Conservation (phyloP, 805 yeast genomes). For the Scheffersomyces spartinae region DNA sequence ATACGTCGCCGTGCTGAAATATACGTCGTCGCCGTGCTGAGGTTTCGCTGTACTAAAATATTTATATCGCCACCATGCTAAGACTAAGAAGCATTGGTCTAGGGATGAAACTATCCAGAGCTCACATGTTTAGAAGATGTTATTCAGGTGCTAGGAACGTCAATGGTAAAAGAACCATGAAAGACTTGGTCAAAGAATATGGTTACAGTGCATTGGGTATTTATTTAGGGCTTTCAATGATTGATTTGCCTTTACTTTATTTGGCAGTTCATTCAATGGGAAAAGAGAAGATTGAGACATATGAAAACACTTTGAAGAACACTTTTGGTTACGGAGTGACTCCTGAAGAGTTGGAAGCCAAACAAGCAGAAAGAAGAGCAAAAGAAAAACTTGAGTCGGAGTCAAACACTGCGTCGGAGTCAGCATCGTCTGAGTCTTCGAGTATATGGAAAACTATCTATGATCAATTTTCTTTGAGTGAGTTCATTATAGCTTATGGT, state of each 20-base stretch:
- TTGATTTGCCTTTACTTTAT: slow-evolving; percentile 81
- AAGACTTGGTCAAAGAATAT: slow-evolving; percentile 67
- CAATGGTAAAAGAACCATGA: too few relatives aligned
- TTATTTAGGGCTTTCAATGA: slow-evolving; percentile 55
- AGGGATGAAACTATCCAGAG: too few relatives aligned
- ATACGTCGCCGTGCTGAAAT: too few relatives aligned
- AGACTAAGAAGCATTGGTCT: too few relatives aligned
- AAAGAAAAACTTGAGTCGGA: slow-evolving; percentile 11
- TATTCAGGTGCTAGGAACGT: too few relatives aligned
- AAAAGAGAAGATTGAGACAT: slow-evolving; percentile 62
- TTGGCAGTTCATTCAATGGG: slow-evolving; percentile 78
- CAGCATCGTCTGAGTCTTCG: too few relatives aligned
- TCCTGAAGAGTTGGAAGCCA: slow-evolving; percentile 28
- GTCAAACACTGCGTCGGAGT: too few relatives aligned
- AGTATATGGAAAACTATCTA: background rate
- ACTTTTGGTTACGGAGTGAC: slow-evolving; percentile 50
- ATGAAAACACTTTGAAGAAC: slow-evolving; percentile 50
- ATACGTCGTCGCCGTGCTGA: too few relatives aligned
- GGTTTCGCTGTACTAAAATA: too few relatives aligned
- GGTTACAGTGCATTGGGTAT: slow-evolving; percentile 89
- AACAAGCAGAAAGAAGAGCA: slow-evolving; percentile 21
- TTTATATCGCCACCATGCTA: too few relatives aligned
- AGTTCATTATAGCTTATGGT: slow-evolving; percentile 84
- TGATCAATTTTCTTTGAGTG: slow-evolving; percentile 55
- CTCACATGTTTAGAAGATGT: too few relatives aligned